A percentile compares a stretch with the other conserved stretches of the same genome.
Conservation (phyloP, 192 early-diverging fungal genomes). For the Rhizophlyctis rosea region DNA sequence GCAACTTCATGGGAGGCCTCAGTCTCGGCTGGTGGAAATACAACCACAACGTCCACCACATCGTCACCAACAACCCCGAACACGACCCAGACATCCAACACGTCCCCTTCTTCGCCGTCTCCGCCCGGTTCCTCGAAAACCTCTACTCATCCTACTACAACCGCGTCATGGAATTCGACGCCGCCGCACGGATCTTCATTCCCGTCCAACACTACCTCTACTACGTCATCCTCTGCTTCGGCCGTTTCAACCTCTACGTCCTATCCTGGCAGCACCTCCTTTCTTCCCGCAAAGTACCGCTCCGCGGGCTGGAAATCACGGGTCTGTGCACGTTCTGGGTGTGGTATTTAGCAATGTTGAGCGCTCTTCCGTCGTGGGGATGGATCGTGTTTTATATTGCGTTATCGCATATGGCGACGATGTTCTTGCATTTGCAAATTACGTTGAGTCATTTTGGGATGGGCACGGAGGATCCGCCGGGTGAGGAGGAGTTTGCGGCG, state of each 20-base stretch:
- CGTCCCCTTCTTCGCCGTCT: slow-evolving; percentile 91
- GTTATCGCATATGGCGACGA: slow-evolving; percentile 78
- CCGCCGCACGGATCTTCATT: slow-evolving; percentile 69
- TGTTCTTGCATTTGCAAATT: slow-evolving; percentile 92
- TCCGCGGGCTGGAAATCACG: slow-evolving; percentile 69
- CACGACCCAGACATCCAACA: slow-evolving; percentile 99
- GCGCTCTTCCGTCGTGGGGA: slow-evolving; percentile 65
- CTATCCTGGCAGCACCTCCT: slow-evolving; percentile 69
- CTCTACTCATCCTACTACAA: slow-evolving; percentile 90
- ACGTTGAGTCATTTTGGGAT: slow-evolving; percentile 96
- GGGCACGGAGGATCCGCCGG: slow-evolving; percentile 46
- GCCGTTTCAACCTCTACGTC: slow-evolving; percentile 88
- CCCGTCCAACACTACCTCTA: slow-evolving; percentile 81
- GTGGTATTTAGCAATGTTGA: slow-evolving; percentile 76
- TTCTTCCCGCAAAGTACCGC: slow-evolving; percentile 54
- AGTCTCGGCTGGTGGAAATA: slow-evolving; percentile 97
- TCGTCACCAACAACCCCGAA: slow-evolving; percentile 89
- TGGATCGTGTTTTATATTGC: slow-evolving; percentile 63
- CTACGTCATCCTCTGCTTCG: slow-evolving; percentile 83
- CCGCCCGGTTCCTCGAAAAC: slow-evolving; percentile 71
- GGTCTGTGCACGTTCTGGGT: slow-evolving; percentile 72
- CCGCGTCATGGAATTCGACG: slow-evolving; percentile 77
- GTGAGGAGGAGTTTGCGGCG: slow-evolving; percentile 82
- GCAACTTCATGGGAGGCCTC: slow-evolving; percentile 80
- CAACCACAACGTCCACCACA: slow-evolving; percentile 96